These are phyloP conservation scores for Halenospora varia DNA, from an alignment of 495 filamentous ascomycete genomes.

Conservation along the genomic window DNA sequence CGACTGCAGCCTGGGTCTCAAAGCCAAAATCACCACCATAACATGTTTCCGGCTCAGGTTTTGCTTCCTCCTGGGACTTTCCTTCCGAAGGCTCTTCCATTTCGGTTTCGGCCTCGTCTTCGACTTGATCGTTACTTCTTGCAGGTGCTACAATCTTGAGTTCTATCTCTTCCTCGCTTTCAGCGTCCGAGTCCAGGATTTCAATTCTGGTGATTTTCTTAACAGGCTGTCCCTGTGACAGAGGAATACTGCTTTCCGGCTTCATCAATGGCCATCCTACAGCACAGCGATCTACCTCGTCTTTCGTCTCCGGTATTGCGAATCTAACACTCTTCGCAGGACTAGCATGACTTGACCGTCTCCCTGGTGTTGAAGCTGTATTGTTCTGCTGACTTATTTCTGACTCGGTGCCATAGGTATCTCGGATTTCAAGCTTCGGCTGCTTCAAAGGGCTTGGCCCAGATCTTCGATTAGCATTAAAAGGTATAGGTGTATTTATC, in stretches of 20 bases:
- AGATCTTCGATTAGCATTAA: conserved; percentile 2
- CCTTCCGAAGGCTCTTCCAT: conserved; percentile 3
- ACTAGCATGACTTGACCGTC: conserved; percentile 20
- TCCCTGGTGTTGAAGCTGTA: conserved; percentile 10
- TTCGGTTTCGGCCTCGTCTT: conserved; percentile 21
- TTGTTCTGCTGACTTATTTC: conserved; percentile 11
- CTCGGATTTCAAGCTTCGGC: conserved; percentile 17
- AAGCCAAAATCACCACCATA: conserved; percentile 33
- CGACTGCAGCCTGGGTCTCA: conserved; percentile 27
- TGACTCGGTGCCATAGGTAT: conserved; percentile 15
- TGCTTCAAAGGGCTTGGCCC: conserved; percentile 3
- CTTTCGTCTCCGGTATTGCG: conserved; percentile 7
- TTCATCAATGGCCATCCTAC: not conserved
- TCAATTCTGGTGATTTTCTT: conserved; percentile 23
- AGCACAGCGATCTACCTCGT: not conserved
- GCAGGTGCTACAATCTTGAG: not conserved
- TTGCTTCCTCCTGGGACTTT: conserved; percentile 2
- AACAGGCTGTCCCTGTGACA: not conserved
- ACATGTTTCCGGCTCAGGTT: conserved; percentile 22
- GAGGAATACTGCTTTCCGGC: not conserved
- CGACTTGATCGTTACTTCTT: conserved; percentile 17
- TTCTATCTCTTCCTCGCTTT: conserved; percentile 17
- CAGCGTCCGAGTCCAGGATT: conserved; percentile 24
- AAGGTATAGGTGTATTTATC: conserved; percentile 16
- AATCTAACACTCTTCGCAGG: conserved; percentile 25